Conservation (phyloP, 1,284 basidiomycete species). For the Polyporus tsugae region DNA sequence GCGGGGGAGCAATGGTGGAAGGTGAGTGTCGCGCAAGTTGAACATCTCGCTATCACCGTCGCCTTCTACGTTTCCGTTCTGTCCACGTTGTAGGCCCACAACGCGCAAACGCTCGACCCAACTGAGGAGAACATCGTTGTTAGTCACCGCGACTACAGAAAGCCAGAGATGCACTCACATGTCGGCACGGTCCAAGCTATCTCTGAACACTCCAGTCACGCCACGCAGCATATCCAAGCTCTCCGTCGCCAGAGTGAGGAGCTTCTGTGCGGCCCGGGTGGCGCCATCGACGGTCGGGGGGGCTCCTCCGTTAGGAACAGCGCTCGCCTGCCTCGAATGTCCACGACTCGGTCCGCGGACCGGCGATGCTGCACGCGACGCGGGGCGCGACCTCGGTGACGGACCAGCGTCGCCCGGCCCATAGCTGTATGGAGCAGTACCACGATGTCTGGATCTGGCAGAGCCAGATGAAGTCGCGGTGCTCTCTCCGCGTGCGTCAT, state of each 20-base stretch:
- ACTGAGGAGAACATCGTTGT: conserved; percentile 43
- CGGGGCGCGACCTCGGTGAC: conserved; percentile 43
- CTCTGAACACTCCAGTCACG: conserved; percentile 87
- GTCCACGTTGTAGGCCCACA: conserved; percentile 75
- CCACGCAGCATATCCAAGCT: conserved; percentile 91
- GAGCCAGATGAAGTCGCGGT: conserved; percentile 21
- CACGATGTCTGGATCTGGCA: conserved; percentile 23
- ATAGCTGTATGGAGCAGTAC: conserved; percentile 41
- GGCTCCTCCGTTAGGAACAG: conserved; percentile 14
- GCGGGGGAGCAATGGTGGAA: conserved; percentile 24
- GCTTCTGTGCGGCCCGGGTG: conserved; percentile 79
- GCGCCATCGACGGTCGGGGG: conserved; percentile 63
- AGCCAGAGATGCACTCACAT: conserved; percentile 59
- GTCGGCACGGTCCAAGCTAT: conserved; percentile 89
- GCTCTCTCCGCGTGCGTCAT: conserved; percentile 29
- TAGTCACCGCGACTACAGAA: conserved; percentile 9
- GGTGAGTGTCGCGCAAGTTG: conserved; percentile 31
- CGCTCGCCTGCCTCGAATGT: conserved; percentile 41
- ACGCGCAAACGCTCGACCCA: conserved; percentile 84
- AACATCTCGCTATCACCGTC: conserved; percentile 27
- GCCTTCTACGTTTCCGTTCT: conserved; percentile 32
- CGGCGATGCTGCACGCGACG: conserved; percentile 43
- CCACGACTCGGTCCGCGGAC: conserved; percentile 30
- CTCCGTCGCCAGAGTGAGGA: conserved; percentile 88
- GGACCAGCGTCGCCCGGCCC: conserved; percentile 41